Percentiles rank a stretch among this genome's conserved stretches.
Conservation (phyloP, 768 basidiomycete genomes). For the Mycena alexandri region DNA sequence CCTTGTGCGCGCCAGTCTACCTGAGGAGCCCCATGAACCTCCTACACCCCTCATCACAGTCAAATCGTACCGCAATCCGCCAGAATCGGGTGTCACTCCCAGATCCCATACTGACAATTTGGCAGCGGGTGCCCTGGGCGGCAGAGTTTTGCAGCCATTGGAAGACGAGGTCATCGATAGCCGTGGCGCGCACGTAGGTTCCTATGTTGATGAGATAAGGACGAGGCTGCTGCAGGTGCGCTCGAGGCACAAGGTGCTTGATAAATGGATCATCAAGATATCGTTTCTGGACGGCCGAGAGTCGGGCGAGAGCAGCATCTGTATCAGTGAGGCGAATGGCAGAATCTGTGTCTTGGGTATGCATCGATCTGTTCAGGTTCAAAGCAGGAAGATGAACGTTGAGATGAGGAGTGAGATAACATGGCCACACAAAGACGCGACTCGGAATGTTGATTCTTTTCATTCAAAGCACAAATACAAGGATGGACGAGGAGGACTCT, state of each 20-base stretch:
- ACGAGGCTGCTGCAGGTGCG: constrained; percentile 69
- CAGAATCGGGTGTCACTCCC: constrained; percentile 98
- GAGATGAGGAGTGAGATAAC: no score
- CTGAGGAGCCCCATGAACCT: constrained; percentile 39
- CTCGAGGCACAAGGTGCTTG: constrained; percentile 72
- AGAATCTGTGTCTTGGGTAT: constrained; percentile 61
- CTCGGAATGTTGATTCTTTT: no score
- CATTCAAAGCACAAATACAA: no score
- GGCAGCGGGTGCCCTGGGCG: constrained; percentile 64
- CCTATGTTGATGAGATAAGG: constrained; percentile 97
- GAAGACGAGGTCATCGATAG: constrained; percentile 82
- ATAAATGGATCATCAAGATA: constrained; percentile 88
- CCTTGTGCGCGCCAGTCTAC: constrained; percentile 70
- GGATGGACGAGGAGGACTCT: no score
- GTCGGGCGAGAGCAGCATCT: constrained; percentile 85
- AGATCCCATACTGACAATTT: constrained; percentile 95
- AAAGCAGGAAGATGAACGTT: no score
- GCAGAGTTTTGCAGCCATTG: constrained; percentile 68
- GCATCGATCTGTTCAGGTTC: no score
- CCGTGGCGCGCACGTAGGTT: constrained; percentile 87
- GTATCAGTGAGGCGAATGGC: constrained; percentile 83
- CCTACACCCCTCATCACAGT: constrained; percentile 7
- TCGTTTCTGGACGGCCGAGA: constrained; percentile 86
- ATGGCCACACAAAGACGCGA: no score
- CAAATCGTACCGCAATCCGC: constrained; percentile 80